These are phyloP conservation scores for Diaporthe sp. DNA, from an alignment of 2,329 filamentous ascomycete species.

Conservation along the genomic window DNA sequence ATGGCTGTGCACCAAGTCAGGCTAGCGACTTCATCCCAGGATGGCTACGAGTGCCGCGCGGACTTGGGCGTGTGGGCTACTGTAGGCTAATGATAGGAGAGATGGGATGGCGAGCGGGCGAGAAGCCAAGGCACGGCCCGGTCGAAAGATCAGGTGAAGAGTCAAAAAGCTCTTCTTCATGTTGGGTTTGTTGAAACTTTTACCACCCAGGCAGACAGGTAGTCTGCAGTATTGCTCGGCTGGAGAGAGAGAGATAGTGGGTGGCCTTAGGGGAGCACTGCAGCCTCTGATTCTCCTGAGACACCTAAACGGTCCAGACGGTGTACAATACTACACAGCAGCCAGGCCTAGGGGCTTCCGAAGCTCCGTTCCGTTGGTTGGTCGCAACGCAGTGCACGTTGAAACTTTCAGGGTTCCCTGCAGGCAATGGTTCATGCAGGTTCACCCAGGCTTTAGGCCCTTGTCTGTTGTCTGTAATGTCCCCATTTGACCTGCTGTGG, in stretches of 20 bases:
- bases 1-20: constrained; percentile 10
- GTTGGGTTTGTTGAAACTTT: not conserved
- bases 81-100: not conserved
- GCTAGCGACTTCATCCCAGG: not conserved
- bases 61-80: not conserved
- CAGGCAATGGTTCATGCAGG: constrained; percentile 19
- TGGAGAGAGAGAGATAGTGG: not conserved
- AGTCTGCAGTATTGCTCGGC: not conserved
- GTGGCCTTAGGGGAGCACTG: not conserved
- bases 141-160: constrained; percentile 5
- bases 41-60: constrained; percentile 9
- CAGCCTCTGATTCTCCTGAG: not conserved
- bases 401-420: constrained; percentile 13
- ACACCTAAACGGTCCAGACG: no score
- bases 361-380: not conserved
- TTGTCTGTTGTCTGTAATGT: not conserved
- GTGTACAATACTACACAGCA: not conserved
- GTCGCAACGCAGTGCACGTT: not conserved
- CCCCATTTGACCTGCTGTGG: not conserved
- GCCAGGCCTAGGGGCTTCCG: not conserved
- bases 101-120: not conserved
- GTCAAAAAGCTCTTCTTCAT: no score
- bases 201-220: not conserved
- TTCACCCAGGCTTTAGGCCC: not conserved
- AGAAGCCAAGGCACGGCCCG: not conserved